phyloP scores from a whole-genome alignment of 2,329 filamentous ascomycete species.

The Chlorencoelia australis region DNA sequence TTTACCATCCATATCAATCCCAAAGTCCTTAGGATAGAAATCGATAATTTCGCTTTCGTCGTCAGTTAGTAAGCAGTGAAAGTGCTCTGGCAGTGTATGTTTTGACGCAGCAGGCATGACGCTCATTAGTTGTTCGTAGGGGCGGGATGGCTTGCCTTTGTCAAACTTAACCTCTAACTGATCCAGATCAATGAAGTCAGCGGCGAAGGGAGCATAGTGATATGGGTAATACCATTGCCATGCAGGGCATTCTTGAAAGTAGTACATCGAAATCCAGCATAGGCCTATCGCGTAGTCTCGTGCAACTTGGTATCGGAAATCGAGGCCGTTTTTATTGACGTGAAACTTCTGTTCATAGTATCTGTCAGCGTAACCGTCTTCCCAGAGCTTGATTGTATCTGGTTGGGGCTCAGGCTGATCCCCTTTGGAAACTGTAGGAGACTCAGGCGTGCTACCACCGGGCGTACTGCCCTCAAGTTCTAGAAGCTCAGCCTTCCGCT shows the following conservation, averaged over 20 bases:
- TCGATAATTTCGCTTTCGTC: constrained; percentile 87
- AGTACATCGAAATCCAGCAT: constrained; percentile 91
- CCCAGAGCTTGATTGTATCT: constrained; percentile 90
- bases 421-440: constrained; percentile 37
- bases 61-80: constrained; percentile 84
- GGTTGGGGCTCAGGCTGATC: constrained; percentile 51
- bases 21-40: constrained; percentile 93
- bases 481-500: constrained; percentile 66
- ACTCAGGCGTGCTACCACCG: constrained; percentile 45
- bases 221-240: constrained; percentile 99
- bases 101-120: constrained; percentile 89
- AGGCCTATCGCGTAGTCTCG: constrained; percentile 89
- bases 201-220: constrained; percentile 94
- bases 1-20: constrained; percentile 90
- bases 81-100: constrained; percentile 78
- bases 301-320: constrained; percentile 82
- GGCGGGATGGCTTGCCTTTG: constrained; percentile 75
- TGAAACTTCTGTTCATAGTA: constrained; percentile 98
- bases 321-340: constrained; percentile 68
- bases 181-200: constrained; percentile 78
- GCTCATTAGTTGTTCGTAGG: constrained; percentile 97
- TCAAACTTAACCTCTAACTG: constrained; percentile 74
- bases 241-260: constrained; percentile 94
- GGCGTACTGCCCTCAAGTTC: constrained; percentile 48
- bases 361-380: constrained; percentile 85